A percentile compares a stretch with the other conserved stretches of the same genome.
phyloP scores from a whole-genome alignment of 176 grass and related monocot species.

The Phoenix dactylifera region DNA sequence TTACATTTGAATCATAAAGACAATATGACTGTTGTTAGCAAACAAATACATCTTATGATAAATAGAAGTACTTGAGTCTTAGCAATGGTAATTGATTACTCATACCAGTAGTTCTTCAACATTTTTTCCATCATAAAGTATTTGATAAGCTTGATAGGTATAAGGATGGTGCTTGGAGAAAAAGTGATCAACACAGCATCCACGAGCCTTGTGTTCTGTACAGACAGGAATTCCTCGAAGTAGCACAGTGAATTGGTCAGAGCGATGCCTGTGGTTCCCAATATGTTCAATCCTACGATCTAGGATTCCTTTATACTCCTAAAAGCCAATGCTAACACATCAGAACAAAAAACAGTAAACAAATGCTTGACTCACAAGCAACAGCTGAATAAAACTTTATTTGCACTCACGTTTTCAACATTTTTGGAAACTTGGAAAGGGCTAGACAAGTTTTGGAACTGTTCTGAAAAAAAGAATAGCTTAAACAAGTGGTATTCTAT shows the following conservation, averaged over 20 bases:
- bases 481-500: too few relatives aligned
- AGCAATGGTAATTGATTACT: too few relatives aligned
- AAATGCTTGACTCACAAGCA: too few relatives aligned
- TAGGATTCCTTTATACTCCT: constrained; percentile 60
- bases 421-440: too few relatives aligned
- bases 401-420: too few relatives aligned
- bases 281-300: constrained; percentile 46
- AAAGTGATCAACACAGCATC: constrained; percentile 68
- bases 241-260: constrained; percentile 72
- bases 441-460: too few relatives aligned
- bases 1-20: too few relatives aligned
- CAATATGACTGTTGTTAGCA: too few relatives aligned
- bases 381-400: too few relatives aligned
- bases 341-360: not conserved
- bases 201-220: constrained; percentile 47
- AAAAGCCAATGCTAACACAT: not conserved
- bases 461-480: too few relatives aligned
- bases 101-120: constrained; percentile 40
- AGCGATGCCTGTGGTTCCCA: constrained; percentile 35
- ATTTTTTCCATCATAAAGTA: constrained; percentile 39
- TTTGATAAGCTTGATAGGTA: constrained; percentile 55
- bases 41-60: too few relatives aligned
- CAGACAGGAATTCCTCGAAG: constrained; percentile 68
- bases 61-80: too few relatives aligned
- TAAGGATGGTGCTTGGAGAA: constrained; percentile 68